Conservation (phyloP, 2,329 filamentous ascomycete species). For the Colletotrichum salicis region DNA sequence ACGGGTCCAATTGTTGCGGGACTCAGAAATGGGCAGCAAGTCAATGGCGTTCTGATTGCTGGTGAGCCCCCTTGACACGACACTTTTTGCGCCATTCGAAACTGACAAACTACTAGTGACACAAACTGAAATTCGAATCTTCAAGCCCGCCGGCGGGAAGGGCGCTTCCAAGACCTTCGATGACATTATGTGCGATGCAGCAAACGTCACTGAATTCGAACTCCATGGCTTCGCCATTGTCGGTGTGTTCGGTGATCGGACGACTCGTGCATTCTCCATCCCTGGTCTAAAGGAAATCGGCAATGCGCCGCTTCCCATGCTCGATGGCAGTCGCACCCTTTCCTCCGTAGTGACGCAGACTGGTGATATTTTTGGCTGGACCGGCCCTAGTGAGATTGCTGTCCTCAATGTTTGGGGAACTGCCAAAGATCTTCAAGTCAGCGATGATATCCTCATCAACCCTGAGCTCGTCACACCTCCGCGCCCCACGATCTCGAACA, state of each 20-base stretch:
- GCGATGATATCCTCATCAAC: constrained; percentile 82
- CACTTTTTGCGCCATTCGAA: not conserved
- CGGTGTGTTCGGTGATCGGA: constrained; percentile 85
- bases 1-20: constrained; percentile 80
- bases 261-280: constrained; percentile 83
- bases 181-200: constrained; percentile 82
- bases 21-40: constrained; percentile 77
- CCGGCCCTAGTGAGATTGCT: constrained; percentile 85
- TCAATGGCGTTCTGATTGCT: constrained; percentile 83
- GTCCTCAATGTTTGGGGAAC: constrained; percentile 87
- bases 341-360: constrained; percentile 78
- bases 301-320: constrained; percentile 70
- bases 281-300: constrained; percentile 88
- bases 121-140: constrained; percentile 83
- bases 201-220: constrained; percentile 79
- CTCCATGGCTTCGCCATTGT: constrained; percentile 82
- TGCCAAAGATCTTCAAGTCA: constrained; percentile 70
- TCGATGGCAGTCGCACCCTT: constrained; percentile 79
- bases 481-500: constrained; percentile 90
- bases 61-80: constrained; percentile 56
- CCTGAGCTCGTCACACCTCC: constrained; percentile 77
- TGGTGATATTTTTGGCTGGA: constrained; percentile 89
- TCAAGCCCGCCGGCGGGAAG: constrained; percentile 85
- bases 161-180: constrained; percentile 95
- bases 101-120: constrained; percentile 60